Percentiles rank a stretch among this genome's conserved stretches.
Evolutionary conservation across 495 filamentous ascomycete species (phyloP).

Genomic region (Lophiotrema nucula): DNA sequence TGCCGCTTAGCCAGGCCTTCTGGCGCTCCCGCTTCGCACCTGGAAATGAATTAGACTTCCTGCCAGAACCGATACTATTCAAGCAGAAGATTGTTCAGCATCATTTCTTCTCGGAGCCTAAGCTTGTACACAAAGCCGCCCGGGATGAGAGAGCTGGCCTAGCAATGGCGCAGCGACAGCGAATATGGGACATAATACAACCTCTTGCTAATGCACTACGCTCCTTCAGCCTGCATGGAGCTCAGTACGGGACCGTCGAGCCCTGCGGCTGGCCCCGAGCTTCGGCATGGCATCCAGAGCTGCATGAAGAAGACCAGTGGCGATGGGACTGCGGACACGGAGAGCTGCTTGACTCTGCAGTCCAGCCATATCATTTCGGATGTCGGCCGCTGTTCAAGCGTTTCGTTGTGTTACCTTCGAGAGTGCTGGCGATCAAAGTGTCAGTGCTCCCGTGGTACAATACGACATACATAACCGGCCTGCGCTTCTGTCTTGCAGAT

Average conservation of each 20-base stretch:
- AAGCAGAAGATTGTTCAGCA: background rate
- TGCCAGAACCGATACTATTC: background rate
- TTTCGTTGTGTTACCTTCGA: background rate
- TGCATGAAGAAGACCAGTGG: background rate
- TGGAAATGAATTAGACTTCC: background rate
- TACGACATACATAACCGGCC: background rate
- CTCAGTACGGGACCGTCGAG: background rate
- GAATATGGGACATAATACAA: background rate
- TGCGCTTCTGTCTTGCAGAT: background rate
- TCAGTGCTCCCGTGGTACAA: background rate
- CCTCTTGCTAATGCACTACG: background rate
- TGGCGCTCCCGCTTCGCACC: background rate
- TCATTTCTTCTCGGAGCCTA: background rate
- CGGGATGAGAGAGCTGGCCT: background rate
- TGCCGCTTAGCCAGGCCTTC: background rate
- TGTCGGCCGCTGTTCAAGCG: constrained; percentile 2
- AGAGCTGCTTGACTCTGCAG: background rate
- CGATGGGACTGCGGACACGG: background rate
- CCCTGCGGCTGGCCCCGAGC: background rate
- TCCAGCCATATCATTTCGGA: background rate
- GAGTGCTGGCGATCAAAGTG: background rate
- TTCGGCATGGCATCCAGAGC: background rate
- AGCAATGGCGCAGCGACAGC: background rate
- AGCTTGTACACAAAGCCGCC: background rate
- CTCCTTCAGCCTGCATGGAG: background rate